These are phyloP conservation scores for Trichoderma reesei DNA, from an alignment of 495 filamentous ascomycete species.

Conservation along the genomic window DNA sequence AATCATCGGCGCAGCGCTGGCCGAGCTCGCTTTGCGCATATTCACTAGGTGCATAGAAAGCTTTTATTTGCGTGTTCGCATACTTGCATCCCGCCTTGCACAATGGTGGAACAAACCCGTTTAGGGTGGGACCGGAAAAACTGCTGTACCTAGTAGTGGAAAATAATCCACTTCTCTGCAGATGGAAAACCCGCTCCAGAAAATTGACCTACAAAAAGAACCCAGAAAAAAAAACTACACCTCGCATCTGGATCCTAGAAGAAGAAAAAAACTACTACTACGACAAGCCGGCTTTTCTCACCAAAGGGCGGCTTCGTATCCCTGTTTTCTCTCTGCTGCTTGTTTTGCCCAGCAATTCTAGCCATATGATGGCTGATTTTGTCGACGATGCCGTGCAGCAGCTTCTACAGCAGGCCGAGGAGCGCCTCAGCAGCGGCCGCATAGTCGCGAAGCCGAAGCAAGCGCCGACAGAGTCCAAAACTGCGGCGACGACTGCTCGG, in stretches of 20 bases:
- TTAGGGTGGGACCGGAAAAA: neutral
- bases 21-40: neutral
- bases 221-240: no score
- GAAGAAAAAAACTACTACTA: no score
- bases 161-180: neutral
- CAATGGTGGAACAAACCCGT: neutral
- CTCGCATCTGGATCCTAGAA: no score
- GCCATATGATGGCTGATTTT: constrained; percentile 5
- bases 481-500: no score
- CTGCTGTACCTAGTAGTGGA: constrained; percentile 5
- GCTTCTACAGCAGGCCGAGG: constrained; percentile 2
- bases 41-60: neutral
- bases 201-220: constrained; percentile 7
- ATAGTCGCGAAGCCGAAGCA: neutral
- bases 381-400: neutral
- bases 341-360: no score
- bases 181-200: neutral
- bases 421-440: neutral
- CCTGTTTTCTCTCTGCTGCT: neutral
- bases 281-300: neutral
- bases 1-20: neutral
- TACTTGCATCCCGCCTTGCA: neutral
- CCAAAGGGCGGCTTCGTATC: neutral
- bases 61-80: no score
- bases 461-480: neutral